Conservation (phyloP, 441 rosid species). For the Bruguiera hainesii region DNA sequence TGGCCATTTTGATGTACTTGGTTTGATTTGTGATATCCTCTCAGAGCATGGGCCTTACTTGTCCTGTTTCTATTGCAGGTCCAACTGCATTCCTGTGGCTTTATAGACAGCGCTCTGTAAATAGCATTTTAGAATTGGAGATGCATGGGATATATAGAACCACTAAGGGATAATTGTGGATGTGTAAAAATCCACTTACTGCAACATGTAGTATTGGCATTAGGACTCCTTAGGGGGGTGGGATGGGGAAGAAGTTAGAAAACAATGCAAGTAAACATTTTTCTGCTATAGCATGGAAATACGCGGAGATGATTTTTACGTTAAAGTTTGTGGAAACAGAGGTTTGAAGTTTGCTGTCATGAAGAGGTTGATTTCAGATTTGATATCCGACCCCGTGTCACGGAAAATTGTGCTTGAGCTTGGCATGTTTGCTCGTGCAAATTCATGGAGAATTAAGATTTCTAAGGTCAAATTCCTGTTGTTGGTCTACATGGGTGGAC, state of each 20-base stretch:
- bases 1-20: too few species aligned
- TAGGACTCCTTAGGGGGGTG: constrained; percentile 15
- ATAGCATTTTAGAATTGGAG: constrained; percentile 29
- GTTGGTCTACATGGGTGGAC: too few species aligned
- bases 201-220: constrained; percentile 17
- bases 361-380: not conserved
- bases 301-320: not conserved
- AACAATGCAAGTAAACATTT: constrained; percentile 8
- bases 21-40: too few species aligned
- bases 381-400: not conserved
- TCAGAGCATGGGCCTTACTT: too few species aligned
- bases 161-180: constrained; percentile 23
- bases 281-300: not conserved
- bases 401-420: too few species aligned
- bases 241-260: not conserved
- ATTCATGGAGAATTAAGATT: too few species aligned
- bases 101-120: constrained; percentile 21
- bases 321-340: not conserved
- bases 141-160: constrained; percentile 14
- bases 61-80: constrained; percentile 25
- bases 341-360: constrained; percentile 10
- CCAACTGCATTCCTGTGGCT: constrained; percentile 15
- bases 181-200: constrained; percentile 28
- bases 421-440: too few species aligned
- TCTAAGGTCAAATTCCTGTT: too few species aligned